These are phyloP conservation scores for Zychaea mexicana DNA, from an alignment of 371 early-diverging fungal genomes.

Conservation along the genomic window DNA sequence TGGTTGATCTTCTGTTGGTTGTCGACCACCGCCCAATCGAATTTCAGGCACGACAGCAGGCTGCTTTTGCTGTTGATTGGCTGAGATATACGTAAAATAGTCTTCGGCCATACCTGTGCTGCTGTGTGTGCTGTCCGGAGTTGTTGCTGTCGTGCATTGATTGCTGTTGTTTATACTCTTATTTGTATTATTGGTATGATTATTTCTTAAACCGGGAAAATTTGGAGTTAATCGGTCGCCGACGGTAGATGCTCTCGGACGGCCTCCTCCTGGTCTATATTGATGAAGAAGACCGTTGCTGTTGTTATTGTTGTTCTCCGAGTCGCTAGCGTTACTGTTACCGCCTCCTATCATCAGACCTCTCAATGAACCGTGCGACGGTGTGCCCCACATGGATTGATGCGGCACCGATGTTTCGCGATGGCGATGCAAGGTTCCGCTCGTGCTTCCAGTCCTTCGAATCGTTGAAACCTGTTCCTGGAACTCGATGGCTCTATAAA, in stretches of 20 bases:
- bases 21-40: neutral
- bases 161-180: neutral
- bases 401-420: conserved; percentile 12
- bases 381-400: neutral
- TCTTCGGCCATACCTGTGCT: conserved; percentile 22
- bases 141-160: neutral
- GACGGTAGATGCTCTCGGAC: conserved; percentile 16
- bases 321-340: neutral
- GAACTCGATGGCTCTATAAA: conserved; percentile 47
- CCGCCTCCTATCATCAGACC: neutral
- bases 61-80: conserved; percentile 13
- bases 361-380: neutral
- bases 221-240: conserved; percentile 1
- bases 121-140: conserved; percentile 15
- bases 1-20: neutral
- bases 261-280: neutral
- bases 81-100: conserved; percentile 27
- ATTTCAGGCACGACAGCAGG: neutral
- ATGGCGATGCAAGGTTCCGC: conserved; percentile 13
- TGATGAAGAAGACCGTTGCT: neutral
- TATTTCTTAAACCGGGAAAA: neutral
- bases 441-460: conserved; percentile 33
- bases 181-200: neutral
- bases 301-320: neutral
- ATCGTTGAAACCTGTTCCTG: conserved; percentile 40